Percentiles rank a stretch among this genome's conserved stretches.
Evolutionary conservation across 108 stramenopile genomes (phyloP).

Genomic region (Poteriospumella lacustris): DNA sequence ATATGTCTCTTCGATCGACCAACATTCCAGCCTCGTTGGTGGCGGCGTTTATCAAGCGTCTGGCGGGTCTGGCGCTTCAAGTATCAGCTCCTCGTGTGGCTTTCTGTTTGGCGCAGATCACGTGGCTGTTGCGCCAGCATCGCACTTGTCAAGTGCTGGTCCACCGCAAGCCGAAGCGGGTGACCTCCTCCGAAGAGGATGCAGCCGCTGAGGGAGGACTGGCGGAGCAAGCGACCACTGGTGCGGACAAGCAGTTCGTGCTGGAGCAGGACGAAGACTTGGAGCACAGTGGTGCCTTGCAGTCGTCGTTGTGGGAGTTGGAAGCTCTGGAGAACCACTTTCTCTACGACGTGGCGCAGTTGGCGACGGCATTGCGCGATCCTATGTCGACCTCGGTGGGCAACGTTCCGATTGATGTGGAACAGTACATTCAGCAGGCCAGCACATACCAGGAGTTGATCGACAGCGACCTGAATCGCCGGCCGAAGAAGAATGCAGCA

Average conservation of each 20-base stretch:
- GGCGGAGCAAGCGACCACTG: too few relatives aligned
- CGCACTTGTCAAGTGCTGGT: constrained; percentile 75
- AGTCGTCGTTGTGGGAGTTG: constrained; percentile 84
- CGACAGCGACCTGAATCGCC: too few relatives aligned
- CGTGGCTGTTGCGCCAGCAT: constrained; percentile 82
- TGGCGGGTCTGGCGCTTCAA: constrained; percentile 67
- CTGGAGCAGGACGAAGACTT: constrained; percentile 61
- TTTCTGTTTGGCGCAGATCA: constrained; percentile 76
- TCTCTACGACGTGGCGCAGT: constrained; percentile 69
- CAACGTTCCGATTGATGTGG: not conserved
- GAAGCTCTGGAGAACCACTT: constrained; percentile 75
- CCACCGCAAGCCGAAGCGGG: constrained; percentile 45
- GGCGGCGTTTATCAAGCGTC: constrained; percentile 84
- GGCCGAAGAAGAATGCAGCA: too few relatives aligned
- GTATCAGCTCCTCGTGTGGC: constrained; percentile 73
- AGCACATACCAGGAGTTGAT: too few relatives aligned
- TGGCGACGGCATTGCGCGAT: constrained; percentile 56
- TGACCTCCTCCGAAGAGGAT: not conserved
- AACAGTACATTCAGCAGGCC: too few relatives aligned
- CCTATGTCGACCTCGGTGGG: not conserved
- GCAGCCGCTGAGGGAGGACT: too few relatives aligned
- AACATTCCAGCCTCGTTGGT: constrained; percentile 87
- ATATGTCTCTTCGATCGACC: constrained; percentile 71
- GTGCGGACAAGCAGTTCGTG: constrained; percentile 26
- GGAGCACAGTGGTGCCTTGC: constrained; percentile 58